Evolutionary conservation across 169 alveolate species (phyloP), one percentile per base, ranked within the genome.

Genomic region (Toxoplasma gondii): DNA sequence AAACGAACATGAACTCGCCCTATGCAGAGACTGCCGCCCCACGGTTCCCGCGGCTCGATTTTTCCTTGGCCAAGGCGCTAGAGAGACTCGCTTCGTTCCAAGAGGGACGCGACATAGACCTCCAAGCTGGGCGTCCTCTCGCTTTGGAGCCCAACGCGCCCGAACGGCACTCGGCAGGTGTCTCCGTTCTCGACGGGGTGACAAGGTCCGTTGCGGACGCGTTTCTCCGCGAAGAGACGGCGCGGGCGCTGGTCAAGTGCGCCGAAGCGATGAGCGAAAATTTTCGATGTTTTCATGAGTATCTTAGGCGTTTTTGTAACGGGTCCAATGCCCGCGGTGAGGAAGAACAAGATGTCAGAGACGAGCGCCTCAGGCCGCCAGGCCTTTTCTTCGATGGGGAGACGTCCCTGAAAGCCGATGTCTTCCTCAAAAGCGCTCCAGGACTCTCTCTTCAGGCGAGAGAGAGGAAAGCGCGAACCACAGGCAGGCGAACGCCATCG

Each of bases 101-200:
- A 12, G 58, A 49, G 12, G 58, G 9, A 12, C 74, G 7, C 9
- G 29, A 64, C 5, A 64, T 10, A 31, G 74, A 19, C 34, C n/a
- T 4, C 7, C n/a, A 64, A 64, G 74, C 22, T 31, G 74, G n/a
- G 5, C 74, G 1, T 16, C n/a, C 34, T 31, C 74, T 64, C 34
- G 34, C 34, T 64, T 64, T 64, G 74, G 74, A 64, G 74, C 74
- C 74, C 74, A 64, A 64, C 74, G 74, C 74, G 74, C 74, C 74
- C 74, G 74, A 64, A 27, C 74, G 5, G 31, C 58, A 49, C 22
- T 12, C 58, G 58, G 58, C 22, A 49, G 58, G 58, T 49, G 58
- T 49, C 58, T 49, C 58, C 58, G 4, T 49, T 49, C 12, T 49
- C 4, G 58, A 12, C 58, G 58, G 58, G 58, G 58, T 12, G 74